These are phyloP conservation scores for Incumbomyces lentus DNA, from an alignment of 2,329 filamentous ascomycete species.

Conservation along the genomic window DNA sequence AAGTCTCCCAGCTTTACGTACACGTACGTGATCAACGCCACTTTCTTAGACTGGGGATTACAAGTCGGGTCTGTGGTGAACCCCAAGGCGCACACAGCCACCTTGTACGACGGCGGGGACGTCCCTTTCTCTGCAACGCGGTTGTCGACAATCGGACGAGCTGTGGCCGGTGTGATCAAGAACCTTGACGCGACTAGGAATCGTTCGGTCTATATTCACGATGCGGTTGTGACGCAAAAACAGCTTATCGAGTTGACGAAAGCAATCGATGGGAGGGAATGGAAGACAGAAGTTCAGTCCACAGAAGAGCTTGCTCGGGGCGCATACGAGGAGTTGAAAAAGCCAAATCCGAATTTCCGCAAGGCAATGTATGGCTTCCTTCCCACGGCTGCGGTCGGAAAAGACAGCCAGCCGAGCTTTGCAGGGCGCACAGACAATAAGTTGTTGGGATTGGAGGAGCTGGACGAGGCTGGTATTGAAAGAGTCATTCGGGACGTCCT, in stretches of 20 bases:
- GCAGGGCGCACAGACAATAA: conserved; percentile 28
- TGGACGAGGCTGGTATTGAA: conserved; percentile 27
- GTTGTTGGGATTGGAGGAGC: conserved; percentile 27
- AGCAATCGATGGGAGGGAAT: conserved; percentile 22
- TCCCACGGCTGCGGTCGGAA: conserved; percentile 24
- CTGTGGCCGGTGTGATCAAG: conserved; percentile 39
- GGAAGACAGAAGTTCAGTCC: conserved; percentile 9
- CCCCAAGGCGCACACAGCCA: conserved; percentile 31
- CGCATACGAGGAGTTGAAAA: conserved; percentile 23
- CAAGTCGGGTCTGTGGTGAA: conserved; percentile 36
- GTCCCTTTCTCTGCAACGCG: conserved; percentile 39
- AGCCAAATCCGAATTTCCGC: conserved; percentile 11
- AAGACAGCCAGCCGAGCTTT: conserved; percentile 25
- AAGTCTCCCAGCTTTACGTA: conserved; percentile 23
- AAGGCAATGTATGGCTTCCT: conserved; percentile 24
- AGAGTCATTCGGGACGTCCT: conserved; percentile 4
- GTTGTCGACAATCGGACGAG: conserved; percentile 37
- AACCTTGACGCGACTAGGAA: conserved; percentile 46
- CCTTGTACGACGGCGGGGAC: conserved; percentile 43
- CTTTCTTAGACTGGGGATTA: conserved; percentile 26
- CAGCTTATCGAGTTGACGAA: conserved; percentile 27
- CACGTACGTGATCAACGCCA: conserved; percentile 24
- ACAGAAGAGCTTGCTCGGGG: conserved; percentile 9
- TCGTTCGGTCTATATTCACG: conserved; percentile 37
- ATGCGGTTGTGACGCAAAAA: conserved; percentile 37